Percentiles rank a stretch among this genome's conserved stretches.
phyloP scores from a whole-genome alignment of 106 monocot genomes.

The Iris macrosiphon region DNA sequence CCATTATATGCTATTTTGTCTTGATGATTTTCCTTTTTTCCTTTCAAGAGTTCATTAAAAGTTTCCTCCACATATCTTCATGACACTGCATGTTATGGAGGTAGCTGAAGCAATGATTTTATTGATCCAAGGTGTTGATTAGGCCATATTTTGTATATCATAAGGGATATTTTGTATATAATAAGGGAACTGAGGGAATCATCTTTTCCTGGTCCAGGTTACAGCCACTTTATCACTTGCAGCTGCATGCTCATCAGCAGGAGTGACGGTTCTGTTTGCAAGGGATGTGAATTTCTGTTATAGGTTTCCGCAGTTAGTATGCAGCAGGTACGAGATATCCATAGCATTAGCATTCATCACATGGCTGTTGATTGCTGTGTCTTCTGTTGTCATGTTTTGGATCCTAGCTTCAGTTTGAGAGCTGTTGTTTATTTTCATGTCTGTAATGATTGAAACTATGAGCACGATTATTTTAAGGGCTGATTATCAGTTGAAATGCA shows the following conservation, averaged over 20 bases:
- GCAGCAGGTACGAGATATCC: slow-evolving; percentile 14
- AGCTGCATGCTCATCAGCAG: slow-evolving; percentile 23
- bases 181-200: not conserved
- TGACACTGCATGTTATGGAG: no score
- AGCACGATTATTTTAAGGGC: no score
- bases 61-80: no score
- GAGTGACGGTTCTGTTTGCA: slow-evolving; percentile 18
- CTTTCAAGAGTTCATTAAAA: no score
- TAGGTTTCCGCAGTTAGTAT: slow-evolving; percentile 7
- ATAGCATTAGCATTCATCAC: slow-evolving; percentile 9
- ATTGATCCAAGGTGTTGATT: no score
- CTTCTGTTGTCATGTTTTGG: slow-evolving; percentile 24
- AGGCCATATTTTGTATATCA: no score
- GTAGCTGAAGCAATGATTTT: no score
- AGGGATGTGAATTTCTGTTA: slow-evolving; percentile 14
- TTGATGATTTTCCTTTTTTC: no score
- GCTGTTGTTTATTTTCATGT: slow-evolving; percentile 2
- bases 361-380: slow-evolving; percentile 19
- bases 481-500: no score
- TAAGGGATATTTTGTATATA: no score
- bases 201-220: slow-evolving; percentile 9
- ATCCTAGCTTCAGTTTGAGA: slow-evolving; percentile 11
- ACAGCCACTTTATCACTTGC: slow-evolving; percentile 19
- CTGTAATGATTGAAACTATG: no score
- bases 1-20: no score